phyloP scores from a whole-genome alignment of 495 filamentous ascomycete genomes.

The Penicillium alfredii region DNA sequence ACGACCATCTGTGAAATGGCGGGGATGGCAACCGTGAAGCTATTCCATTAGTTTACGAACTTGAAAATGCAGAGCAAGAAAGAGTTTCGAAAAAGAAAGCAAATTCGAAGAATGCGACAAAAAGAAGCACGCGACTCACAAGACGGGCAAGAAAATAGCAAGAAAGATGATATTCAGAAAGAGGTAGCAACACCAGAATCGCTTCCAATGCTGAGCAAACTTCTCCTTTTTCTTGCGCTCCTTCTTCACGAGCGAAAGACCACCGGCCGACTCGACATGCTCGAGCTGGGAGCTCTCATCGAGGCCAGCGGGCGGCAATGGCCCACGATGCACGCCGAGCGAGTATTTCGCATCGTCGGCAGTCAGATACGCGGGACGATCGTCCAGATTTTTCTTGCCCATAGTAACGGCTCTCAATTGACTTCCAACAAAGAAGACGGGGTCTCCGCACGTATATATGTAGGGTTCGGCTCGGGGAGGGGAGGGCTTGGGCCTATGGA shows the following conservation, averaged over 20 bases:
- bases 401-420: constrained; percentile 18
- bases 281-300: constrained; percentile 21
- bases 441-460: too few relatives aligned
- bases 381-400: constrained; percentile 20
- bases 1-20: constrained; percentile 40
- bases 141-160: constrained; percentile 35
- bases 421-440: too few relatives aligned
- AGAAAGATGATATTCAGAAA: constrained; percentile 28
- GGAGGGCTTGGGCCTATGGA: constrained; percentile 1
- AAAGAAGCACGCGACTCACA: constrained; percentile 27
- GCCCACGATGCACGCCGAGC: constrained; percentile 33
- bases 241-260: constrained; percentile 25
- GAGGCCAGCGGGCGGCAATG: constrained; percentile 13
- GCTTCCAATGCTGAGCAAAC: constrained; percentile 32
- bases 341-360: constrained; percentile 31
- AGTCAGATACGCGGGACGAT: constrained; percentile 24
- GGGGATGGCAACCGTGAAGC: constrained; percentile 39
- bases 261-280: constrained; percentile 26
- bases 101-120: too few relatives aligned
- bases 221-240: constrained; percentile 22
- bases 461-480: too few relatives aligned
- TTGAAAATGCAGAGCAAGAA: too few relatives aligned
- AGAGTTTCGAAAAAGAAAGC: too few relatives aligned
- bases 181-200: constrained; percentile 39
- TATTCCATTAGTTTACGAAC: too few relatives aligned